Evolutionary conservation across 371 early-diverging fungal genomes (phyloP), one percentile per base, ranked within the genome.

Genomic region (Apophysomyces sp.): DNA sequence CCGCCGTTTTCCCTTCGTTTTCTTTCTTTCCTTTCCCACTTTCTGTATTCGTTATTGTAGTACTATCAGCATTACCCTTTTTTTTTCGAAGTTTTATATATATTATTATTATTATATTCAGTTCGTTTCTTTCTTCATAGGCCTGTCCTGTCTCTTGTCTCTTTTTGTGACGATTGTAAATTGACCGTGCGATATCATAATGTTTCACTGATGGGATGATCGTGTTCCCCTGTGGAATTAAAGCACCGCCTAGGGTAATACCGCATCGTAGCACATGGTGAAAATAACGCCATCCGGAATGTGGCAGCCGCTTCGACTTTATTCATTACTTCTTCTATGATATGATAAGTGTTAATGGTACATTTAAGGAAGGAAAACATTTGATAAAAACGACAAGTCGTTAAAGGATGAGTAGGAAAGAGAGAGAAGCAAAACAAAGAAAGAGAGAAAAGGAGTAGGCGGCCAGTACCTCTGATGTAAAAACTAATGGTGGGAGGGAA

Each of bases 21-120:
- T 32, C 29, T 55, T 36, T 55, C 30, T 13, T 44, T 31, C 18
- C 21, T 32, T 18, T 31, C 36, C 26, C 27, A 16, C 5, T 24
- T 61, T 27, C 34, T 27, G 15, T 51, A n/a, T 37, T 51, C 24
- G 26, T 28, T 60, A 16, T 61, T 61, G 61, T 40, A 44, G 49
- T 44, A 21, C 49, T 44, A 21, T 44, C 49, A 44, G 49, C 49
- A 44, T 44, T 44, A 7, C 21, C 21, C n/a, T 44, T 41, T 41
- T n/a, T 41, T 34, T 34, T 34, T 34, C 34, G 8, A 11, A 11
- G 7, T 34, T 34, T 34, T 34, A 11, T 34, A 34, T 13, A 13
- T 44, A 44, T 44, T 44, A 21, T 44, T 44, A 21, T 6, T 21
- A 18, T 44, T 21, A 18, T 44, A 44, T 9, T 9, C n/a, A 44